Evolutionary conservation across 2,329 filamentous ascomycete species (phyloP).

Genomic region (Rachicladosporium sp.): DNA sequence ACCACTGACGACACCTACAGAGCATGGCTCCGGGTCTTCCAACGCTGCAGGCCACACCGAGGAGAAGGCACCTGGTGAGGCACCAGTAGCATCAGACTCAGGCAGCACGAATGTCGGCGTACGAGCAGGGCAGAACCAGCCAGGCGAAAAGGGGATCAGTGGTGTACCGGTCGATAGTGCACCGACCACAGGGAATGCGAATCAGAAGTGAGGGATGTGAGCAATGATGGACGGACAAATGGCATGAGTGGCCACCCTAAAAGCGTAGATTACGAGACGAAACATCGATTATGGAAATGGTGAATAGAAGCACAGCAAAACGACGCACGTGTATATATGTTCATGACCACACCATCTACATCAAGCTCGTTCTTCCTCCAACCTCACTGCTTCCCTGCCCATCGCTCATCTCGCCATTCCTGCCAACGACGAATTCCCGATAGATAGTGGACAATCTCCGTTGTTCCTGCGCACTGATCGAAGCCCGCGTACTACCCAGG

Average conservation of each 20-base stretch:
- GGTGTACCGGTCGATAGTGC: conserved; percentile 17
- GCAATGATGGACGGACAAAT: no score
- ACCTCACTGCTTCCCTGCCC: conserved; percentile 87
- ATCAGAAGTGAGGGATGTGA: conserved; percentile 13
- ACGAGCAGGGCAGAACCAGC: conserved; percentile 18
- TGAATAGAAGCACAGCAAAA: no score
- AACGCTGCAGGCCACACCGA: conserved; percentile 23
- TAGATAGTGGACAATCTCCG: conserved; percentile 70
- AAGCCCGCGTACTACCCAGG: conserved; percentile 63
- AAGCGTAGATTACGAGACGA: no score
- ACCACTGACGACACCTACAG: conserved; percentile 3
- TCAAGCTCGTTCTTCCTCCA: conserved; percentile 82
- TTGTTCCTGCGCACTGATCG: conserved; percentile 69
- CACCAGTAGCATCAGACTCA: conserved; percentile 24
- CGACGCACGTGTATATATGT: no score
- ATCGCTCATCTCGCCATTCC: conserved; percentile 90
- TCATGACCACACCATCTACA: conserved; percentile 40
- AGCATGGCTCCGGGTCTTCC: conserved; percentile 21
- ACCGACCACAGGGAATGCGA: conserved; percentile 11
- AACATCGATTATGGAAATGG: no score
- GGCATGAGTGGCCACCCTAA: no score
- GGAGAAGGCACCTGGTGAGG: conserved; percentile 16
- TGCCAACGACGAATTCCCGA: conserved; percentile 81
- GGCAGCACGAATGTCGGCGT: conserved; percentile 21
- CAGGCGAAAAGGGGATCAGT: conserved; percentile 24